These are phyloP conservation scores for Didymella segeticola DNA, from an alignment of 2,329 filamentous ascomycete genomes.

Conservation along the genomic window DNA sequence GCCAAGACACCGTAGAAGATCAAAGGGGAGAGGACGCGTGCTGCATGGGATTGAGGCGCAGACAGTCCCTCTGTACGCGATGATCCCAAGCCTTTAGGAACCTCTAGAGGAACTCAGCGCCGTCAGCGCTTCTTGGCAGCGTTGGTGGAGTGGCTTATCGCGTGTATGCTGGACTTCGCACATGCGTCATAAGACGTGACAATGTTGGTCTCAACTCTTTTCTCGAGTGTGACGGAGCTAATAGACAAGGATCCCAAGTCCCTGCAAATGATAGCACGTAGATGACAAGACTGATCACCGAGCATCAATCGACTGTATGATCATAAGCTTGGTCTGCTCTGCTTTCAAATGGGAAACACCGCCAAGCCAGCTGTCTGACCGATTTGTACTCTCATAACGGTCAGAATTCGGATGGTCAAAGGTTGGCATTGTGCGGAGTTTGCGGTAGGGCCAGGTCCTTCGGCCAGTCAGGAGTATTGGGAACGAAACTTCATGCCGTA, in stretches of 20 bases:
- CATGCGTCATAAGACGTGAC: conserved; percentile 1
- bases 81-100: conserved; percentile 2
- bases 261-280: conserved; percentile 3
- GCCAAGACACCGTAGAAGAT: conserved; percentile 20
- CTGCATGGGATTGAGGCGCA: conserved; percentile 12
- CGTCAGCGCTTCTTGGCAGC: conserved; percentile 3
- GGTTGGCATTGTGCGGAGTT: conserved; percentile 7
- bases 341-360: not conserved
- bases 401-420: conserved; percentile 2
- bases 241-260: conserved; percentile 10
- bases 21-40: conserved; percentile 11
- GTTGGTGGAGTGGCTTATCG: conserved; percentile 1
- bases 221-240: not conserved
- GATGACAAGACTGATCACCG: not conserved
- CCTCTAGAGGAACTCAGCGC: not conserved
- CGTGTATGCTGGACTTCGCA: conserved; percentile 4
- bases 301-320: not conserved
- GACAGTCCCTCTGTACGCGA: not conserved
- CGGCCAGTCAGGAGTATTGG: conserved; percentile 1
- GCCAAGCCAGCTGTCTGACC: not conserved
- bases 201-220: not conserved
- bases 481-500: conserved; percentile 1
- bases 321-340: not conserved
- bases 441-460: conserved; percentile 1
- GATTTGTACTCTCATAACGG: conserved; percentile 1